Percentiles rank a stretch among this genome's conserved stretches.
Evolutionary conservation across 1,139 yeast species (phyloP).

Genomic region (Blastobotrys buckinghamii): DNA sequence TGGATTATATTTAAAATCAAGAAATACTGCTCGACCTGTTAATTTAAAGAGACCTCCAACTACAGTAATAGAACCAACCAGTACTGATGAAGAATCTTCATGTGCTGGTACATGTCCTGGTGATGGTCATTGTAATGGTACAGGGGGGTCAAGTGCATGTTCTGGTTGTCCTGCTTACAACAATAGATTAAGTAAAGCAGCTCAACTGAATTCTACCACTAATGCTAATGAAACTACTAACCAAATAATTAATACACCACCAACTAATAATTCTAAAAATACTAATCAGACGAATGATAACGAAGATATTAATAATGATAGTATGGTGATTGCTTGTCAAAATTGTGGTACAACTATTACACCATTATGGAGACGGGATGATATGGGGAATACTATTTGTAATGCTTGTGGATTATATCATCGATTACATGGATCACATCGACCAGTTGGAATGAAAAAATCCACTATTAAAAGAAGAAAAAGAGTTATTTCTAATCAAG

Average conservation of each 20-base stretch:
- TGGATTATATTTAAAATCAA: constrained; percentile 45
- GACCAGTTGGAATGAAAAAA: constrained; percentile 73
- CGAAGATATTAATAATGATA: background rate
- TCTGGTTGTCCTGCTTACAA: constrained; percentile 79
- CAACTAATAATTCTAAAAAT: background rate
- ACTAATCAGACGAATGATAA: background rate
- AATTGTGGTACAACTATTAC: constrained; percentile 83
- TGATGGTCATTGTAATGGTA: constrained; percentile 80
- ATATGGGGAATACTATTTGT: constrained; percentile 74
- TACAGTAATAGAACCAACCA: constrained; percentile 1
- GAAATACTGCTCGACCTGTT: constrained; percentile 43
- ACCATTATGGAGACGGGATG: constrained; percentile 84
- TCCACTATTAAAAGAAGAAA: constrained; percentile 70
- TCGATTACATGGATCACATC: constrained; percentile 67
- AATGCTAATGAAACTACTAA: background rate
- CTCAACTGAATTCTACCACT: constrained; percentile 6
- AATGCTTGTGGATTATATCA: constrained; percentile 85
- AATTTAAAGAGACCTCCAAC: constrained; percentile 65
- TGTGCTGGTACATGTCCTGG: constrained; percentile 66
- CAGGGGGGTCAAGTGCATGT: constrained; percentile 78
- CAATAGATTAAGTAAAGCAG: constrained; percentile 46
- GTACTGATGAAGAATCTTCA: background rate
- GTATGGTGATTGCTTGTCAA: constrained; percentile 54
- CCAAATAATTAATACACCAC: background rate
- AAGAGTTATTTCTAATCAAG: constrained; percentile 31